phyloP scores from a whole-genome alignment of 2,329 filamentous ascomycete species.

The Tolypocladium capitatum region DNA sequence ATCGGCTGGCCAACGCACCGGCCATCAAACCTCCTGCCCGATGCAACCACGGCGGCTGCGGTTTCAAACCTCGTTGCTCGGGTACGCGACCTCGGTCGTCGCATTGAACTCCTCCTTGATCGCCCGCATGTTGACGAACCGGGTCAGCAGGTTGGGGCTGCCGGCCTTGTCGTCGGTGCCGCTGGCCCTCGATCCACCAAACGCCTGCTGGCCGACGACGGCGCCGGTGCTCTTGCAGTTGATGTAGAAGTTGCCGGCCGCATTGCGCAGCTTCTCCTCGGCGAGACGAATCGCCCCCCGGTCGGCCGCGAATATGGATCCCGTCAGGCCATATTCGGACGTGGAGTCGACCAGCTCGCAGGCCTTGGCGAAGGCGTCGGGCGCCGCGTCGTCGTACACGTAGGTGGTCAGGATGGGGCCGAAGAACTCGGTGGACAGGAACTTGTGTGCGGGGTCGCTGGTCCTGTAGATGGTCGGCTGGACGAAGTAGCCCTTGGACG shows the following conservation, averaged over 20 bases:
- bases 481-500: slow-evolving; percentile 68
- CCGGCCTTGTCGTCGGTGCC: slow-evolving; percentile 66
- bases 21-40: not conserved
- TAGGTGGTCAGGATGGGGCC: slow-evolving; percentile 64
- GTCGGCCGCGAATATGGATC: slow-evolving; percentile 61
- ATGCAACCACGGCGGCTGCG: not conserved
- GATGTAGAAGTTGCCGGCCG: slow-evolving; percentile 75
- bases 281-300: slow-evolving; percentile 51
- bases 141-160: slow-evolving; percentile 46
- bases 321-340: slow-evolving; percentile 66
- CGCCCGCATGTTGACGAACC: slow-evolving; percentile 54
- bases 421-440: slow-evolving; percentile 70
- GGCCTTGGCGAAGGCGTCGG: slow-evolving; percentile 41
- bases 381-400: slow-evolving; percentile 59
- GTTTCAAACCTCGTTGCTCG: slow-evolving; percentile 51
- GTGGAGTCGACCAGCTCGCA: slow-evolving; percentile 57
- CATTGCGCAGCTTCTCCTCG: slow-evolving; percentile 57
- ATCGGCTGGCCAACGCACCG: not conserved
- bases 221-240: slow-evolving; percentile 72
- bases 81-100: slow-evolving; percentile 51
- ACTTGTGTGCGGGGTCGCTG: slow-evolving; percentile 57
- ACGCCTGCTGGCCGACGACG: slow-evolving; percentile 60
- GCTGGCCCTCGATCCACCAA: slow-evolving; percentile 53
- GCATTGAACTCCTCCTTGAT: slow-evolving; percentile 65
- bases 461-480: slow-evolving; percentile 73